Evolutionary conservation across 2,329 filamentous ascomycete species (phyloP).

Genomic region (Polychaeton citri): DNA sequence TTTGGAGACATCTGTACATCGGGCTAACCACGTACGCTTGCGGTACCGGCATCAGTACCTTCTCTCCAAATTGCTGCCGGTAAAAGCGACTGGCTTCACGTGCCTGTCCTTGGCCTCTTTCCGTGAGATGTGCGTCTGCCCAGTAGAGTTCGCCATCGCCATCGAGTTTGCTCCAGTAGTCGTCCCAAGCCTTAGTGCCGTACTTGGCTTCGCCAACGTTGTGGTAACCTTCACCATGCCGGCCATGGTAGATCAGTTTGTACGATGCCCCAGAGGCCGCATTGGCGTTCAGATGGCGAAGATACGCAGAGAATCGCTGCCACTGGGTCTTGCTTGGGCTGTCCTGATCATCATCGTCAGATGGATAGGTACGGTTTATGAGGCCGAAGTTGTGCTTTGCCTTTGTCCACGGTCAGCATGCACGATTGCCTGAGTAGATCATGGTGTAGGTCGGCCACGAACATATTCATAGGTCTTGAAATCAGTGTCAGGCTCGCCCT

Average conservation of each 20-base stretch:
- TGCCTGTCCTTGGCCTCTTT: slow-evolving; percentile 44
- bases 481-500: slow-evolving; percentile 37
- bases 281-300: slow-evolving; percentile 39
- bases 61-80: slow-evolving; percentile 35
- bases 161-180: slow-evolving; percentile 50
- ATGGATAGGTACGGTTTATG: slow-evolving; percentile 31
- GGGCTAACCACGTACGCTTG: slow-evolving; percentile 54
- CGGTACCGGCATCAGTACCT: slow-evolving; percentile 44
- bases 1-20: slow-evolving; percentile 48
- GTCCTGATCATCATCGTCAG: slow-evolving; percentile 25
- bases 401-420: slow-evolving; percentile 2
- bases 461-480: slow-evolving; percentile 36
- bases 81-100: slow-evolving; percentile 47
- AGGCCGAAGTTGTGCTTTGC: slow-evolving; percentile 31
- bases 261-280: slow-evolving; percentile 37
- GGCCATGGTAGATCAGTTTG: slow-evolving; percentile 54
- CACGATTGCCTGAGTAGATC: neutral
- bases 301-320: slow-evolving; percentile 49
- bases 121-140: slow-evolving; percentile 51
- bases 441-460: slow-evolving; percentile 6
- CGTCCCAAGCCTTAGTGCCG: slow-evolving; percentile 55
- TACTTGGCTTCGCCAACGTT: slow-evolving; percentile 55
- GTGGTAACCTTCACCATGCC: slow-evolving; percentile 53
- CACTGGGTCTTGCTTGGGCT: slow-evolving; percentile 40
- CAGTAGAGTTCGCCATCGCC: slow-evolving; percentile 51